These are phyloP conservation scores for Coriolopsis trogii DNA, from an alignment of 1,284 basidiomycete genomes.

Conservation along the genomic window DNA sequence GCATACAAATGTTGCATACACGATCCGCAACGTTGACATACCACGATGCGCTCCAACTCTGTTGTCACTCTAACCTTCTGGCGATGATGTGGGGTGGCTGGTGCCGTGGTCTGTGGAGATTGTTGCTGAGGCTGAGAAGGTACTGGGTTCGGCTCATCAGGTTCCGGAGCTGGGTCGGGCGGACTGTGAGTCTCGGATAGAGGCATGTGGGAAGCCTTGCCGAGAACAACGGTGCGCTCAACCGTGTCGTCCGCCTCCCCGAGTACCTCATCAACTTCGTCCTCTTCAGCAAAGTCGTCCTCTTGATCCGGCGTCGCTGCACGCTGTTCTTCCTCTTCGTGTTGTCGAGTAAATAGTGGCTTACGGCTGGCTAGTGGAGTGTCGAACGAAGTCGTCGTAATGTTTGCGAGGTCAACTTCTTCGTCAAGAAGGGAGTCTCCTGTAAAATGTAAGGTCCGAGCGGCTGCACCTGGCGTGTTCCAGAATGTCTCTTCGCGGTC, in stretches of 20 bases:
- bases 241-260: conserved; percentile 11
- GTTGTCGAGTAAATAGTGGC: neutral
- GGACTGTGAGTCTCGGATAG: conserved; percentile 4
- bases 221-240: conserved; percentile 18
- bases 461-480: conserved; percentile 57
- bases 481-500: conserved; percentile 58
- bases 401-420: conserved; percentile 56
- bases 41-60: conserved; percentile 64
- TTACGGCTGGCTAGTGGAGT: conserved; percentile 39
- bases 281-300: conserved; percentile 20
- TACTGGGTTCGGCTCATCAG: conserved; percentile 11
- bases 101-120: conserved; percentile 8
- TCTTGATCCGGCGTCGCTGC: neutral
- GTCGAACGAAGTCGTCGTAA: conserved; percentile 43
- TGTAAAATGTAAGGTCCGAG: conserved; percentile 60
- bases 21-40: conserved; percentile 34
- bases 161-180: conserved; percentile 1
- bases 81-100: conserved; percentile 22
- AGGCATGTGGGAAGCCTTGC: neutral
- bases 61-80: conserved; percentile 47
- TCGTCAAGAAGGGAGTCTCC: conserved; percentile 65
- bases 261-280: conserved; percentile 17
- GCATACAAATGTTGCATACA: neutral
- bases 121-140: conserved; percentile 9
- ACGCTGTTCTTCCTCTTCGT: neutral